Percentiles rank a stretch among this genome's conserved stretches.
Conservation (phyloP, 805 yeast species). For the Lipomyces yamadae region DNA sequence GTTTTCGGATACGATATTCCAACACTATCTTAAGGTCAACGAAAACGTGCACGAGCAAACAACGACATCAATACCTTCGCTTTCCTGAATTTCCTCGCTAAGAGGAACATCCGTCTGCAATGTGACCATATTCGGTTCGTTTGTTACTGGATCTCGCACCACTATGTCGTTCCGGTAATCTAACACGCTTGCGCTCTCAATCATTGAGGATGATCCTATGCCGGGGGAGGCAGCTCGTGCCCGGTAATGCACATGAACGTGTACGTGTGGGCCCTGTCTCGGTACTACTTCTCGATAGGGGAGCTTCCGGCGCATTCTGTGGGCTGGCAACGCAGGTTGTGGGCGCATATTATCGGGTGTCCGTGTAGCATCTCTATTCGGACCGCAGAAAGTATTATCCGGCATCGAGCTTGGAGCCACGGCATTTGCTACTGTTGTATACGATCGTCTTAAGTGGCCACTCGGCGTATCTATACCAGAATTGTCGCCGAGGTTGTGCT, state of each 20-base stretch:
- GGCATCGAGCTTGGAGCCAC: slow-evolving; percentile 1
- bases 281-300: slow-evolving; percentile 9
- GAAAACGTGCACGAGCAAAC: neutral
- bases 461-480: slow-evolving; percentile 23
- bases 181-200: slow-evolving; percentile 11
- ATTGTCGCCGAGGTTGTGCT: slow-evolving; percentile 8
- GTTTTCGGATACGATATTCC: slow-evolving; percentile 23
- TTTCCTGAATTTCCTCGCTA: slow-evolving; percentile 25
- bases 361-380: neutral
- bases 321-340: neutral
- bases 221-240: slow-evolving; percentile 5
- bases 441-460: slow-evolving; percentile 15
- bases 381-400: slow-evolving; percentile 17
- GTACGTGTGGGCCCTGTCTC: slow-evolving; percentile 5
- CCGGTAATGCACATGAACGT: slow-evolving; percentile 2
- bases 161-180: slow-evolving; percentile 26
- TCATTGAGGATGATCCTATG: neutral
- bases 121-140: slow-evolving; percentile 32
- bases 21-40: slow-evolving; percentile 9
- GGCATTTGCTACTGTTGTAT: slow-evolving; percentile 4
- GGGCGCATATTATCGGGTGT: neutral
- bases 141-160: slow-evolving; percentile 26
- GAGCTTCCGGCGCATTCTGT: slow-evolving; percentile 7
- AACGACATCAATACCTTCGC: slow-evolving; percentile 21
- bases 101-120: slow-evolving; percentile 26